Evolutionary conservation across 176 grass and related monocot genomes (phyloP), one percentile per base, ranked within the genome.

Genomic region (Rhynchospora breviuscula): DNA sequence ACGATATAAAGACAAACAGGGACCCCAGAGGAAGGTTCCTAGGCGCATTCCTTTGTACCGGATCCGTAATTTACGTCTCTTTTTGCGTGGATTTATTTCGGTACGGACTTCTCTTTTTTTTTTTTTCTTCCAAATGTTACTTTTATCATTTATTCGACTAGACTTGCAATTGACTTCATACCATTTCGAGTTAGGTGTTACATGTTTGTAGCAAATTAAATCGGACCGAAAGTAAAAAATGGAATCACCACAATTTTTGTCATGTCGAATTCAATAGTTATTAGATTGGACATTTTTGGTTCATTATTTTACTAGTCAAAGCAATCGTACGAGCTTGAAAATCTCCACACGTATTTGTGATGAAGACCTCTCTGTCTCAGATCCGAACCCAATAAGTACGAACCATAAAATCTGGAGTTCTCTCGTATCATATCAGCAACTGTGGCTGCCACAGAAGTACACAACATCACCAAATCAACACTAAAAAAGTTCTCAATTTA

Each of bases 361-460:
- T 78, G 73, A 35, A 31, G 73, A 78, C 73, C 29, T 29, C 49
- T 52, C 7, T 1, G 49, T 12, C 7, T 22, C 47, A 8, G 79
- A 81, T 45, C 79, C 58, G 40, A 80, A 81, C 6, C 78, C 79
- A 15, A 63, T 78, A 77, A 33, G 17, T 78, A 21, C 13, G 23
- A 48, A 8, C 10, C 45, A 82, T 82, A 82, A 82, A 82, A 63
- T 81, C 78, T 82, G 22, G 10, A 52, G 46, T 53, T 75, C 71
- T 66, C 3, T 78, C 46, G 31, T 2, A n/a, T 81, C 15, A 8
- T 2, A n/a, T 81, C 15, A 4, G 17, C 51, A 11, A 48, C 51
- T 45, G 59, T 54, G 35, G 33, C 49, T 15, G 45, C 80, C 80
- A 82, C 59, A 82, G 0, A 81, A 81, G 51, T 59, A 43, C 78